Conservation (phyloP, 2,329 filamentous ascomycete species). For the Fusarium staphyleae region DNA sequence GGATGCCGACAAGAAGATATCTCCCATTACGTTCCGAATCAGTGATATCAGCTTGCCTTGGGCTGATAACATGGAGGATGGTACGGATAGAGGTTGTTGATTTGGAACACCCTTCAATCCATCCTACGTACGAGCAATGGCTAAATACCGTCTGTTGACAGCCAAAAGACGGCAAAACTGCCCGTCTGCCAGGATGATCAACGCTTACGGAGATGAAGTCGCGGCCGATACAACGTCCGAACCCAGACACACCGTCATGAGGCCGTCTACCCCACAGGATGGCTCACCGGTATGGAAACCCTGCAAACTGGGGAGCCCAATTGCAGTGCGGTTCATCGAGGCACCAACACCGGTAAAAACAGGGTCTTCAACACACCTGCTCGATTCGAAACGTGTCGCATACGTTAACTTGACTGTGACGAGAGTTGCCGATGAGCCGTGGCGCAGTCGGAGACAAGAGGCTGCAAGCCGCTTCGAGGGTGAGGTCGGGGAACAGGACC, state of each 20-base stretch:
- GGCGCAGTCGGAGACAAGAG: slow-evolving; percentile 6
- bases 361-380: slow-evolving; percentile 27
- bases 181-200: slow-evolving; percentile 4
- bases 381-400: slow-evolving; percentile 21
- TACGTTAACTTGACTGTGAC: slow-evolving; percentile 8
- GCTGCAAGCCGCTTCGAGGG: too few species aligned
- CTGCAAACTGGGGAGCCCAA: slow-evolving; percentile 28
- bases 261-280: slow-evolving; percentile 33
- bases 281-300: slow-evolving; percentile 35
- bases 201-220: slow-evolving; percentile 22
- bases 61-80: neutral
- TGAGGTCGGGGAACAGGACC: neutral
- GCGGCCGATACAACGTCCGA: slow-evolving; percentile 7
- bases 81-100: neutral
- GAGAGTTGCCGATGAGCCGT: slow-evolving; percentile 13
- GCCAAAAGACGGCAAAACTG: neutral
- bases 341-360: slow-evolving; percentile 12
- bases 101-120: slow-evolving; percentile 1
- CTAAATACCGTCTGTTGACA: neutral
- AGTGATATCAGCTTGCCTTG: slow-evolving; percentile 7
- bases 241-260: slow-evolving; percentile 18
- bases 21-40: slow-evolving; percentile 27
- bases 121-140: slow-evolving; percentile 9
- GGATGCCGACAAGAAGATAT: slow-evolving; percentile 23
- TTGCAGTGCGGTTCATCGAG: slow-evolving; percentile 9